Evolutionary conservation across 768 basidiomycete species (phyloP).

Genomic region (Cubamyces lactineus): DNA sequence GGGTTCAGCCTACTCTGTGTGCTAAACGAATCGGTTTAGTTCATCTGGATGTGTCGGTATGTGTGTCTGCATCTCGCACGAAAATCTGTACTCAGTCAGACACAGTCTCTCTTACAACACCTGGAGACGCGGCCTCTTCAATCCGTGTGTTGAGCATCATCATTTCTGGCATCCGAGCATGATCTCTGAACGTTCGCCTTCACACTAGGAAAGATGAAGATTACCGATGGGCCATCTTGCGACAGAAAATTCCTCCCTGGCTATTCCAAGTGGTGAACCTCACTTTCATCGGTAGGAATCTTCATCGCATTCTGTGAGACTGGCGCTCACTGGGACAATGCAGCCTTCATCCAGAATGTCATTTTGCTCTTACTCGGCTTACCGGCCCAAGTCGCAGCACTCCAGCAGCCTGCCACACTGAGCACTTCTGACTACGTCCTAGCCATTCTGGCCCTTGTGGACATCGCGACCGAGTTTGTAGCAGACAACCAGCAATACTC

Average conservation of each 20-base stretch:
- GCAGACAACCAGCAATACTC: constrained; percentile 93
- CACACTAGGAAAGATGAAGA: constrained; percentile 74
- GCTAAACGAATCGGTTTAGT: neutral
- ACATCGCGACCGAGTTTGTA: constrained; percentile 73
- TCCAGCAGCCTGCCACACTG: constrained; percentile 57
- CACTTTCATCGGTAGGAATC: constrained; percentile 65
- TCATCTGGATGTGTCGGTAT: constrained; percentile 31
- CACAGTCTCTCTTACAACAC: constrained; percentile 77
- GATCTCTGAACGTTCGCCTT: neutral
- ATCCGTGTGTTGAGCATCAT: constrained; percentile 48
- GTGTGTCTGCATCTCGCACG: neutral
- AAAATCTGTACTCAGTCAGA: neutral
- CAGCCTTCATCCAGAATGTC: constrained; percentile 76
- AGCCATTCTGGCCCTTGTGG: constrained; percentile 55
- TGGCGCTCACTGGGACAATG: constrained; percentile 4
- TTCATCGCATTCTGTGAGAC: neutral
- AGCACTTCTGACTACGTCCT: constrained; percentile 65
- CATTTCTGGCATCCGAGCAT: neutral
- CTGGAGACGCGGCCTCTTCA: constrained; percentile 80
- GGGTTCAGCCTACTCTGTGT: neutral
- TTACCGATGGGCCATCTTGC: constrained; percentile 87
- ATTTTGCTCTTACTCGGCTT: constrained; percentile 74
- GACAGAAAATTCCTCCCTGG: constrained; percentile 55
- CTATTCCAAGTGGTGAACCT: constrained; percentile 68
- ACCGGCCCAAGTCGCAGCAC: constrained; percentile 58